Conservation (phyloP, 352 stramenopile genomes). For the Elongisporangium senticosum region DNA sequence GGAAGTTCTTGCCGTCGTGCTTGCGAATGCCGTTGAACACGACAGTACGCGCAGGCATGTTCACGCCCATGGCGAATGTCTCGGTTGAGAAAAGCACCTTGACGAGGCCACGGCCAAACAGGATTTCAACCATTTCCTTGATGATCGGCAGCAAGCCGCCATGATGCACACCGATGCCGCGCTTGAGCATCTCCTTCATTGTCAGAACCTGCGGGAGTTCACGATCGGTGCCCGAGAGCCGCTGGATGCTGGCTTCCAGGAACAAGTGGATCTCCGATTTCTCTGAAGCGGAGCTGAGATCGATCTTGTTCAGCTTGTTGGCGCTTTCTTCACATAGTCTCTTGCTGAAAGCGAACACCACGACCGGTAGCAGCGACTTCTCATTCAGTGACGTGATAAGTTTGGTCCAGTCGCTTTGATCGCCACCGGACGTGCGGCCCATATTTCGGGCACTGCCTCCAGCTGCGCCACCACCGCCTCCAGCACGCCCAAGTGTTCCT, state of each 20-base stretch:
- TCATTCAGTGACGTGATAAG: slow-evolving; percentile 84
- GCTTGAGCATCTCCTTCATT: slow-evolving; percentile 95
- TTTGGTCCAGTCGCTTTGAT: slow-evolving; percentile 87
- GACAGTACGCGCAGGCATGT: slow-evolving; percentile 97
- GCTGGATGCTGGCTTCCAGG: slow-evolving; percentile 66
- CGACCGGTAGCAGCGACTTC: slow-evolving; percentile 91
- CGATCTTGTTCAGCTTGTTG: slow-evolving; percentile 66
- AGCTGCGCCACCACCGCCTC: slow-evolving; percentile 20
- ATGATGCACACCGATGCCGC: slow-evolving; percentile 96
- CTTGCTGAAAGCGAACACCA: slow-evolving; percentile 93
- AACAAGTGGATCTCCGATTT: slow-evolving; percentile 84
- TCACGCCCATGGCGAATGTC: slow-evolving; percentile 99
- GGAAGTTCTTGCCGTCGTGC: slow-evolving; percentile 94
- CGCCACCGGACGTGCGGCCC: slow-evolving; percentile 50
- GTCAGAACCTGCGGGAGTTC: slow-evolving; percentile 97
- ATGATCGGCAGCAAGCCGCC: slow-evolving; percentile 97
- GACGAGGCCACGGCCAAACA: slow-evolving; percentile 95
- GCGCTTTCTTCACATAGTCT: slow-evolving; percentile 78
- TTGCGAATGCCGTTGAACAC: slow-evolving; percentile 98
- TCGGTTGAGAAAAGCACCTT: slow-evolving; percentile 99
- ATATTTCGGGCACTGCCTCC: slow-evolving; percentile 43
- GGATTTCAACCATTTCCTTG: slow-evolving; percentile 99
- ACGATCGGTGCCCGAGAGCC: slow-evolving; percentile 92
- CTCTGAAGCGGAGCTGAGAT: slow-evolving; percentile 65
- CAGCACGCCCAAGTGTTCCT: slow-evolving; percentile 2